Conservation (phyloP, 2,329 filamentous ascomycete genomes). For the Coniochaeta sp. region DNA sequence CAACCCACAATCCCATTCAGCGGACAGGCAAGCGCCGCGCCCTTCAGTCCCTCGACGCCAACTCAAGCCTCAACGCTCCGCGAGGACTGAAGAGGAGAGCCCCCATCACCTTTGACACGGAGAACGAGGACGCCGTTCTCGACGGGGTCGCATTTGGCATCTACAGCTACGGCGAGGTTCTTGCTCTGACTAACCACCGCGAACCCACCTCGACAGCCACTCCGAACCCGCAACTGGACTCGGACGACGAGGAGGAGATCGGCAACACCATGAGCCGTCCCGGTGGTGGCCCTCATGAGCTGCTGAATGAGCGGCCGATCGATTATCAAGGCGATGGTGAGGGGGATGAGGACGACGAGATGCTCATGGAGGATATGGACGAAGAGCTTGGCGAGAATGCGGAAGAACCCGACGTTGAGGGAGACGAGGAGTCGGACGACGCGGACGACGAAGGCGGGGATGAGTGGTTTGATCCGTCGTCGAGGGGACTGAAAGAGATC, state of each 20-base stretch:
- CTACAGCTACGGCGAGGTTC: constrained; percentile 12
- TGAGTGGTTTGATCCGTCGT: constrained; percentile 42
- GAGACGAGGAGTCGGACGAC: constrained; percentile 10
- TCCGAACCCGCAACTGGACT: constrained; percentile 1
- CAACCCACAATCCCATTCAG: neutral
- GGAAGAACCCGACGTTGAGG: neutral
- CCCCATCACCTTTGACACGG: constrained; percentile 14
- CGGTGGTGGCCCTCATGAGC: constrained; percentile 5
- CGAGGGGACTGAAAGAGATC: constrained; percentile 68
- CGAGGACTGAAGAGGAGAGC: constrained; percentile 8
- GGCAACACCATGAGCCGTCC: neutral
- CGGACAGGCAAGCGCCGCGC: constrained; percentile 8
- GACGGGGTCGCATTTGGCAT: constrained; percentile 11
- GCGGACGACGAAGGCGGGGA: constrained; percentile 13
- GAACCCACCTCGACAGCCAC: constrained; percentile 7
- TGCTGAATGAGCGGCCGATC: constrained; percentile 8
- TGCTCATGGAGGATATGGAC: constrained; percentile 12
- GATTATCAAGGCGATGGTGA: constrained; percentile 5
- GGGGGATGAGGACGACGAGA: constrained; percentile 8
- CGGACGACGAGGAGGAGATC: constrained; percentile 9
- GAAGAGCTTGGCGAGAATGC: constrained; percentile 13
- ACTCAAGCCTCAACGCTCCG: constrained; percentile 10
- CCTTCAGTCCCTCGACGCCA: constrained; percentile 10
- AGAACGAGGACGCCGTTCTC: constrained; percentile 12
- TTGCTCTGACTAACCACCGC: constrained; percentile 12